phyloP scores from a whole-genome alignment of 2,329 filamentous ascomycete species.

The Zymoseptoria ardabiliae region DNA sequence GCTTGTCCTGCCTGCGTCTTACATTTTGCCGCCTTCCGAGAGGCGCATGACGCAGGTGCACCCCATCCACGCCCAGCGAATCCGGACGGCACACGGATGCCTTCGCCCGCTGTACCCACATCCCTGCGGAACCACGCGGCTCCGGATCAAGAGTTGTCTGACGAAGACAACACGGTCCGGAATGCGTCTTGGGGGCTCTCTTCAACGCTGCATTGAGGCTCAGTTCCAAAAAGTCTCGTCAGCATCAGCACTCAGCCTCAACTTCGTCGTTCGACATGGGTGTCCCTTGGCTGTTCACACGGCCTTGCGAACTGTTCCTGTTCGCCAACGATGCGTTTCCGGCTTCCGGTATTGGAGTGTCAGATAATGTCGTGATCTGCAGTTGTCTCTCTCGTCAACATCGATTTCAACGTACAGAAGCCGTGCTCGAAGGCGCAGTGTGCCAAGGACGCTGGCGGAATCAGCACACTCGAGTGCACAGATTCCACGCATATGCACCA shows the following conservation, averaged over 20 bases:
- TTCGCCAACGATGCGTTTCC: background rate
- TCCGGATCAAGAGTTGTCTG: background rate
- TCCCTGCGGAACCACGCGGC: too few relatives aligned
- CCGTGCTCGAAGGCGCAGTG: background rate
- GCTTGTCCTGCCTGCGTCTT: too few relatives aligned
- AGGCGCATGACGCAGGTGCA: too few relatives aligned
- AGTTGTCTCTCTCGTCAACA: background rate
- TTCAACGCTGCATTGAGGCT: too few relatives aligned
- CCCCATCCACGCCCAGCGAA: too few relatives aligned
- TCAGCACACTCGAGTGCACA: background rate
- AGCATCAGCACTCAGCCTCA: background rate
- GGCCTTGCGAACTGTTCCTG: background rate
- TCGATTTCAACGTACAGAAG: background rate
- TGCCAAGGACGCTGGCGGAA: background rate
- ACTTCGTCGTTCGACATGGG: background rate
- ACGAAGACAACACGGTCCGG: background rate
- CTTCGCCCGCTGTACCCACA: too few relatives aligned
- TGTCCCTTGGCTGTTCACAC: background rate
- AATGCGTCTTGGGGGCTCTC: background rate
- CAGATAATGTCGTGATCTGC: background rate
- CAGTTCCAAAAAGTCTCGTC: too few relatives aligned
- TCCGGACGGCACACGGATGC: too few relatives aligned
- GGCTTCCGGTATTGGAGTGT: background rate
- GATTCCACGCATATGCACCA: background rate
- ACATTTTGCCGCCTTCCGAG: too few relatives aligned